Evolutionary conservation across 1,284 basidiomycete genomes (phyloP).

Genomic region (Rhodotorula sp.): DNA sequence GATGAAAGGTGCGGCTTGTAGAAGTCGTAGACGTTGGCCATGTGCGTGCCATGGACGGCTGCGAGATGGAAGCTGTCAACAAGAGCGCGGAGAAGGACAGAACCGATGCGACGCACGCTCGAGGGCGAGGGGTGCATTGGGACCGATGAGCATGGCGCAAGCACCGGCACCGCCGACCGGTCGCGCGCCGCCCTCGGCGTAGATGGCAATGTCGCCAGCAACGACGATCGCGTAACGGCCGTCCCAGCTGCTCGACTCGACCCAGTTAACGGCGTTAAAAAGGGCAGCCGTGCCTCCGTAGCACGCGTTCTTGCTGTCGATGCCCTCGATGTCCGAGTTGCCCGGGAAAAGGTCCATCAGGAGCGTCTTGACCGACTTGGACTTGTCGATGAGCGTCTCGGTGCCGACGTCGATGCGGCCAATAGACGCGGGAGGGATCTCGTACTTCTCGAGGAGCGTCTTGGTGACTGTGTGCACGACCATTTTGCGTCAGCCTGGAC

Average conservation of each 20-base stretch:
- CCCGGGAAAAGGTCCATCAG: conserved; percentile 98
- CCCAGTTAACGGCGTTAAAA: conserved; percentile 91
- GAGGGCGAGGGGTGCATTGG: conserved; percentile 88
- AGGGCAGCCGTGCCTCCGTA: conserved; percentile 97
- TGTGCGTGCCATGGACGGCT: conserved; percentile 96
- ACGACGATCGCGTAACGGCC: conserved; percentile 97
- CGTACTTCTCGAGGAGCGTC: conserved; percentile 87
- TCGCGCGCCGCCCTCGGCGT: conserved; percentile 91
- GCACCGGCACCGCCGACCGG: conserved; percentile 97
- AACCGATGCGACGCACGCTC: conserved; percentile 70
- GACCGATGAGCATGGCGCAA: conserved; percentile 90
- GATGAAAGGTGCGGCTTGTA: conserved; percentile 93
- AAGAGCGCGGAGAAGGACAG: conserved; percentile 3
- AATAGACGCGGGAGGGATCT: conserved; percentile 92
- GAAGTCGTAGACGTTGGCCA: conserved; percentile 90
- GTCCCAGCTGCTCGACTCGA: conserved; percentile 96
- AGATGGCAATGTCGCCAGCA: conserved; percentile 95
- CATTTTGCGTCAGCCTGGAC: neutral
- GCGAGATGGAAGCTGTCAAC: conserved; percentile 11
- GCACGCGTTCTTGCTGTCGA: conserved; percentile 99
- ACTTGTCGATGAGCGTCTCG: conserved; percentile 99
- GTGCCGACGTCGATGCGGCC: conserved; percentile 97
- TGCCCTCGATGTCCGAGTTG: conserved; percentile 96
- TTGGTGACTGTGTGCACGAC: conserved; percentile 52
- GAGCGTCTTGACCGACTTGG: conserved; percentile 97